These are phyloP conservation scores for Penicillium sp. DNA, from an alignment of 2,329 filamentous ascomycete species.

Conservation along the genomic window DNA sequence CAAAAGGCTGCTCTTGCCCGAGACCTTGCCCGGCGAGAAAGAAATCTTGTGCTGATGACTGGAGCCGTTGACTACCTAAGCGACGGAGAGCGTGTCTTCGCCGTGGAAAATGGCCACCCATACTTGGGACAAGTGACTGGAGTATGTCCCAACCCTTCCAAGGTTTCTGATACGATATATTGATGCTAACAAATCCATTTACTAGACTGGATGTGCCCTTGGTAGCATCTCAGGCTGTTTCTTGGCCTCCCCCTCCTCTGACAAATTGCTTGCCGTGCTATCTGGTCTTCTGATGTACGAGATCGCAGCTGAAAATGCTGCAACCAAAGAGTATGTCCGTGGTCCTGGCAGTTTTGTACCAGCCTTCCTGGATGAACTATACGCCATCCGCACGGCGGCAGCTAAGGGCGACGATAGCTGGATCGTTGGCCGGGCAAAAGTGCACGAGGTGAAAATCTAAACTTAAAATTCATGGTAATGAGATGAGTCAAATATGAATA, in stretches of 20 bases:
- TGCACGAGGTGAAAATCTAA: constrained; percentile 34
- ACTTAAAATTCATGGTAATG: neutral
- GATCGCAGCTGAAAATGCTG: constrained; percentile 71
- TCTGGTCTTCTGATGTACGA: constrained; percentile 78
- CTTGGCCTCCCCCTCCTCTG: constrained; percentile 62
- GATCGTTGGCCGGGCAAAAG: constrained; percentile 38
- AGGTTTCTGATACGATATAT: neutral
- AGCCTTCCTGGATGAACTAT: constrained; percentile 75
- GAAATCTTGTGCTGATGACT: constrained; percentile 76
- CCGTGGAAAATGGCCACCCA: constrained; percentile 74
- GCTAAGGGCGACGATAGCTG: constrained; percentile 34
- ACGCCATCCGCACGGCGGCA: constrained; percentile 41
- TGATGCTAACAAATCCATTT: neutral
- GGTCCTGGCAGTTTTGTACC: constrained; percentile 88
- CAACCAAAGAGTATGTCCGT: constrained; percentile 58
- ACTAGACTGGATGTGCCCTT: constrained; percentile 73
- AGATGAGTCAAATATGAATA: neutral
- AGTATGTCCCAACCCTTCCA: constrained; percentile 27
- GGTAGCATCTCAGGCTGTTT: constrained; percentile 79
- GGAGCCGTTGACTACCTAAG: constrained; percentile 75
- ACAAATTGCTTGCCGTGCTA: constrained; percentile 71
- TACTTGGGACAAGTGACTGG: constrained; percentile 49
- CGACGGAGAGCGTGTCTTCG: constrained; percentile 68
- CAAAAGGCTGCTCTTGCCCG: constrained; percentile 66
- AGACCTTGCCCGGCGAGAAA: constrained; percentile 66